Conservation (phyloP, 1,139 yeast genomes). For the Blastobotrys petasosporus region DNA sequence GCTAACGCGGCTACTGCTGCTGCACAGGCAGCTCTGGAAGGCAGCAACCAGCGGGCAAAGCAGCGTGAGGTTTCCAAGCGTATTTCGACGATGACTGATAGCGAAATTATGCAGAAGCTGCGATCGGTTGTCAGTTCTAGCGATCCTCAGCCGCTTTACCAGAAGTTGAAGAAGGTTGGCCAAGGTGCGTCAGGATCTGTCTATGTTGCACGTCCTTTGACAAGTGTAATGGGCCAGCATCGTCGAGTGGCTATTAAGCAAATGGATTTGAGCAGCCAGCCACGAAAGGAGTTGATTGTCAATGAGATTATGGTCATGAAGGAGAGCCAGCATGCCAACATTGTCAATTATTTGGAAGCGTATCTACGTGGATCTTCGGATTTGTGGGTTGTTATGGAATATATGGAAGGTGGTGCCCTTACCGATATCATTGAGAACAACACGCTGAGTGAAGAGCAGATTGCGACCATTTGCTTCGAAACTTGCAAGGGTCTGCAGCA, state of each 20-base stretch:
- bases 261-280: slow-evolving; percentile 89
- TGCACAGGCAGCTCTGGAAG: slow-evolving; percentile 27
- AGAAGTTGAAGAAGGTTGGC: slow-evolving; percentile 92
- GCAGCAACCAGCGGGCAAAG: slow-evolving; percentile 13
- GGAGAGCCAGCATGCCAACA: slow-evolving; percentile 82
- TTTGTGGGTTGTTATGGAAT: slow-evolving; percentile 93
- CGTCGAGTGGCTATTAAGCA: slow-evolving; percentile 75
- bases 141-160: slow-evolving; percentile 82
- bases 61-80: slow-evolving; percentile 42
- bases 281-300: slow-evolving; percentile 88
- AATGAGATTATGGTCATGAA: slow-evolving; percentile 94
- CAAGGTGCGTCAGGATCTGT: slow-evolving; percentile 99
- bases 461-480: slow-evolving; percentile 84
- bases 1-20: slow-evolving; percentile 33
- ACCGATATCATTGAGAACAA: slow-evolving; percentile 83
- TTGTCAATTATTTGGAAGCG: slow-evolving; percentile 87
- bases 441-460: slow-evolving; percentile 77
- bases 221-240: slow-evolving; percentile 26
- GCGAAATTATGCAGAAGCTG: slow-evolving; percentile 78
- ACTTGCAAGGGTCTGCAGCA: slow-evolving; percentile 89
- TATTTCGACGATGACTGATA: slow-evolving; percentile 71
- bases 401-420: slow-evolving; percentile 84
- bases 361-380: slow-evolving; percentile 52
- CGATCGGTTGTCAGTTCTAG: slow-evolving; percentile 74
- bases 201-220: slow-evolving; percentile 71